phyloP scores from a whole-genome alignment of 495 filamentous ascomycete genomes.

The Cercophora sp. region DNA sequence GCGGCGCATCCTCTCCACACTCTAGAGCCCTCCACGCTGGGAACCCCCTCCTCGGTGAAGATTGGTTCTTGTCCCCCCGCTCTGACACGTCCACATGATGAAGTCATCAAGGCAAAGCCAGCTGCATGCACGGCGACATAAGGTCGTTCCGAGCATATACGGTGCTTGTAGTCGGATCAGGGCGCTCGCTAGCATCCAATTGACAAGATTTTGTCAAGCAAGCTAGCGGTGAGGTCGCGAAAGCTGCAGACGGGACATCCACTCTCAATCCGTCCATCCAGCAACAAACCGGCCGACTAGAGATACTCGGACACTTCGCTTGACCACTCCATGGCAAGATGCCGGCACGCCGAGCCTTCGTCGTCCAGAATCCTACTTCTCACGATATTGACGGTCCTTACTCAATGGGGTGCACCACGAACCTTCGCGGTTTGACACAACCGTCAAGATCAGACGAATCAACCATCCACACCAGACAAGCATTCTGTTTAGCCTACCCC shows the following conservation, averaged over 20 bases:
- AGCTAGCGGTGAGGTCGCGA: too few species aligned
- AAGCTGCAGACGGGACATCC: too few species aligned
- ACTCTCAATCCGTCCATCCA: too few species aligned
- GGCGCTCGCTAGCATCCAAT: too few species aligned
- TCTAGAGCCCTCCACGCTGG: background rate
- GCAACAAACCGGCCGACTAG: background rate
- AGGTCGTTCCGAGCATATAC: too few species aligned
- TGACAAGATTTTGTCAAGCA: too few species aligned
- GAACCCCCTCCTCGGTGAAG: background rate
- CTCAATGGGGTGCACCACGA: background rate
- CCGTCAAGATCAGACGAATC: background rate
- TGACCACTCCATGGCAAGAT: background rate
- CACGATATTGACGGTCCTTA: background rate
- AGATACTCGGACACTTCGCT: background rate
- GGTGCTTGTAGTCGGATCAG: too few species aligned
- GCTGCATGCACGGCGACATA: too few species aligned
- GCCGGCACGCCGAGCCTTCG: background rate
- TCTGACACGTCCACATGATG: conserved; percentile 17
- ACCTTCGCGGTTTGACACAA: background rate
- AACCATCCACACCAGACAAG: too few species aligned
- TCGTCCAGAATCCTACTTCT: background rate
- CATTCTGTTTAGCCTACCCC: background rate
- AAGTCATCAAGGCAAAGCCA: conserved; percentile 12
- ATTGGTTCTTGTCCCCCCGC: conserved; percentile 6
- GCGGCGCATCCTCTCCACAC: too few species aligned